phyloP scores from a whole-genome alignment of 2,329 filamentous ascomycete species.

The Arthroderma sp. region DNA sequence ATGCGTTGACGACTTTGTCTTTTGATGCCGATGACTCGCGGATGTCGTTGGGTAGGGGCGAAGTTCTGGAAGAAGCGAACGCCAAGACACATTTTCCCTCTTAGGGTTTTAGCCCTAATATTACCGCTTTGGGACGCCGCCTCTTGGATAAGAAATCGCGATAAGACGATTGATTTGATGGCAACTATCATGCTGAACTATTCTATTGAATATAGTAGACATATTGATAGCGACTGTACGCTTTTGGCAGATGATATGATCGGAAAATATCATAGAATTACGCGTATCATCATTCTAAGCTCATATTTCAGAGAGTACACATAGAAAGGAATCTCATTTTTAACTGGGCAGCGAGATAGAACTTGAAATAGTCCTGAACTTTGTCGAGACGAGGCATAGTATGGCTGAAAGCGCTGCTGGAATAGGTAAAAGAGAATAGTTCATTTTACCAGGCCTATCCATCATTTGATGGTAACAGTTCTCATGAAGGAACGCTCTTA shows the following conservation, averaged over 20 bases:
- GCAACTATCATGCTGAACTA: too few species aligned
- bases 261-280: not conserved
- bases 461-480: not conserved
- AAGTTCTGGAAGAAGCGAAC: conserved; percentile 4
- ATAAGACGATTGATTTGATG: not conserved
- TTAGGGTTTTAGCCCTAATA: conserved; percentile 1
- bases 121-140: not conserved
- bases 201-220: too few species aligned
- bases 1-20: conserved; percentile 5
- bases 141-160: not conserved
- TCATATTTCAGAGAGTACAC: not conserved
- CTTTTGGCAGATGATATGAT: not conserved
- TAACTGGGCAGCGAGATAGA: not conserved
- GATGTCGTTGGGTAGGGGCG: not conserved
- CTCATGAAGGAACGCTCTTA: conserved; percentile 2
- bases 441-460: conserved; percentile 4
- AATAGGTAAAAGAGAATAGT: conserved; percentile 2
- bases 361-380: not conserved
- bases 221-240: too few species aligned
- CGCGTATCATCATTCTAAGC: not conserved
- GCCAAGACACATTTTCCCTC: conserved; percentile 2
- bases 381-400: not conserved
- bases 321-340: conserved; percentile 5
- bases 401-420: not conserved
- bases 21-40: conserved; percentile 1